phyloP scores from a whole-genome alignment of 805 yeast species.

The Starmerella etchellsii region DNA sequence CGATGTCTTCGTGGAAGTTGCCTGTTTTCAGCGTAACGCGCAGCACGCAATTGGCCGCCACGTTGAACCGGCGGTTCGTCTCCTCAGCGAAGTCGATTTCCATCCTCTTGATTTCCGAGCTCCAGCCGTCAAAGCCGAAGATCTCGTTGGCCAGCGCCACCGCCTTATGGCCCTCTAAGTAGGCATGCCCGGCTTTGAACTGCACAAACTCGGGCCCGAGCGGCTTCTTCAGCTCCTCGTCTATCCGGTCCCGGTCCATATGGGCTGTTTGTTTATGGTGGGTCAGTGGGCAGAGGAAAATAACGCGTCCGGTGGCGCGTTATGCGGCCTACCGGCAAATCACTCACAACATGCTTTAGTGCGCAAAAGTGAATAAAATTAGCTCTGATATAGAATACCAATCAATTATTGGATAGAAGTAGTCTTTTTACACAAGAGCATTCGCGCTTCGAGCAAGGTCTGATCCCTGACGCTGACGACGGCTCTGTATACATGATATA shows the following conservation, averaged over 20 bases:
- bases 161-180: conserved; percentile 65
- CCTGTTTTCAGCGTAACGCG: conserved; percentile 61
- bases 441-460: no score
- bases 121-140: conserved; percentile 73
- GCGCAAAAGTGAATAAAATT: no score
- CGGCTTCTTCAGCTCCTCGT: conserved; percentile 16
- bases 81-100: conserved; percentile 41
- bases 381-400: no score
- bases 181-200: conserved; percentile 35
- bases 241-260: conserved; percentile 7
- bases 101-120: conserved; percentile 43
- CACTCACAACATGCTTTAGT: no score
- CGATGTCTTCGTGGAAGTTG: conserved; percentile 55
- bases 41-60: conserved; percentile 33
- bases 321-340: no score
- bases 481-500: no score
- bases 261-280: no score
- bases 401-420: no score
- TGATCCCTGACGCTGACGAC: no score
- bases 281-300: no score
- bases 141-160: conserved; percentile 59
- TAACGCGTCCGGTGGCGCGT: no score
- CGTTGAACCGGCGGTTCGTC: conserved; percentile 15
- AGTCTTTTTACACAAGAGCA: no score
- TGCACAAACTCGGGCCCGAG: conserved; percentile 32